Base-by-base conservation (phyloP, 371 early-diverging fungal species). In the Syncephalis plumigaleata region DNA sequence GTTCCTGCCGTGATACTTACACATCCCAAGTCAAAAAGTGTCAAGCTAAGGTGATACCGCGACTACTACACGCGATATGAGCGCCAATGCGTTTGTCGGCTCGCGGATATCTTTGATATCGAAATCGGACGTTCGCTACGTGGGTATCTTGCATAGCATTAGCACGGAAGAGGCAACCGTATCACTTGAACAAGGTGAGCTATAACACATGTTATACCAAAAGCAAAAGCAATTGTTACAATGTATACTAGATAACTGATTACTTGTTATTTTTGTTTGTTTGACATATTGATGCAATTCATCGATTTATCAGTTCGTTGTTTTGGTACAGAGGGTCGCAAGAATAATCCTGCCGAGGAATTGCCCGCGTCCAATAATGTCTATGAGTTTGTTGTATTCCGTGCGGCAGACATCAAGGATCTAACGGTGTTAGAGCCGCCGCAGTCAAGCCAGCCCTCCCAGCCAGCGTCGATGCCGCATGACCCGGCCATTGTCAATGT, bases 321-420 rank as follows among this genome's bases (percentile, higher is more conserved):
- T 15, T 79, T 76, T 59, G 87, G 87, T 55, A 86, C 87, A 4
- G 87, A 86, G 53, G 85, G 85, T 55, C 84, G 87, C 38, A 68
- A 71, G 37, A 77, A 76, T 23, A 79, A 84, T 49, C 81, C 83
- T 17, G 61, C 68, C 23, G 81, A 90, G 53, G 91, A 89, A 59
- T 81, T 95, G 44, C 79, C 81, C 9, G 70, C 84, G 3, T 74
- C 79, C 15, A 81, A 82, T 40, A 78, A 84, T 56, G 69, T 88
- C 31, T 95, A 84, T 65, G 86, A 86, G 53, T 86, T 73, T 60
- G 87, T 92, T 52, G 82, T 87, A 27, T 93, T 93, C 57, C 77
- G 87, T 47, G 94, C 90, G 25, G 77, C 83, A 16, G 96, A 96
- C 52, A 84, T 96, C 52, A 85, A 87, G 66, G 87, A 87, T 59